phyloP scores from a whole-genome alignment of 108 stramenopile species.

The Conticribra weissflogii region DNA sequence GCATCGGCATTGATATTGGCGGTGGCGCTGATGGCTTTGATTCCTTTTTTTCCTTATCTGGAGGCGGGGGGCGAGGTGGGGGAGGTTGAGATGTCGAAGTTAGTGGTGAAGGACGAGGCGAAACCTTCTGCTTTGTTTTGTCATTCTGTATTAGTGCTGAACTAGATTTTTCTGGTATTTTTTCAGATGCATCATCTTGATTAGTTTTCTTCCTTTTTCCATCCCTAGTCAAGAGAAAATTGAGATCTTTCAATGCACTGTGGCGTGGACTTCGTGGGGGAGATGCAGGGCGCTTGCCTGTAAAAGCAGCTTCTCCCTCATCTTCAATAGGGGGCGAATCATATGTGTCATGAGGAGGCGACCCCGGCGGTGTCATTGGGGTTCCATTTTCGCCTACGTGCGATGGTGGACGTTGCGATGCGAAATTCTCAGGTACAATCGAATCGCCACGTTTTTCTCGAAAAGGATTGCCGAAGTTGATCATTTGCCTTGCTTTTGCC shows the following conservation, averaged over 20 bases:
- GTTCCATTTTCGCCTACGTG: slow-evolving; percentile 23
- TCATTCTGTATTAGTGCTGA: too few relatives aligned
- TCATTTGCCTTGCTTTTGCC: slow-evolving; percentile 56
- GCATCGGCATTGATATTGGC: slow-evolving; percentile 13
- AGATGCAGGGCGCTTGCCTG: slow-evolving; percentile 48
- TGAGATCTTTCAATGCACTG: not conserved
- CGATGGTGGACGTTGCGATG: slow-evolving; percentile 61
- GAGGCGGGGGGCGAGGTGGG: slow-evolving; percentile 23
- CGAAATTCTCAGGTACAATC: slow-evolving; percentile 63
- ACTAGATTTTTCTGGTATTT: too few relatives aligned
- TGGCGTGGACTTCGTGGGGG: slow-evolving; percentile 29
- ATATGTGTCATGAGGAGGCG: slow-evolving; percentile 75
- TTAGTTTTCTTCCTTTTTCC: slow-evolving; percentile 13
- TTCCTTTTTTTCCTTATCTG: slow-evolving; percentile 8
- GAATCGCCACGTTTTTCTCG: slow-evolving; percentile 75
- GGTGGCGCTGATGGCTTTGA: slow-evolving; percentile 17
- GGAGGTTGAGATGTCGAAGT: slow-evolving; percentile 21
- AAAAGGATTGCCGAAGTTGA: slow-evolving; percentile 86
- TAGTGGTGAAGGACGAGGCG: not conserved
- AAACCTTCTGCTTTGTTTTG: not conserved
- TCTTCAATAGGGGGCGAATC: slow-evolving; percentile 60
- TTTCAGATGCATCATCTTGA: slow-evolving; percentile 13
- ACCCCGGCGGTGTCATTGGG: slow-evolving; percentile 67
- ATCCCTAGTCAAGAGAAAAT: slow-evolving; percentile 14
- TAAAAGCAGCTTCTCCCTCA: slow-evolving; percentile 79